Evolutionary conservation across 1,284 basidiomycete genomes (phyloP).

Genomic region (Apiotrichum gracile): DNA sequence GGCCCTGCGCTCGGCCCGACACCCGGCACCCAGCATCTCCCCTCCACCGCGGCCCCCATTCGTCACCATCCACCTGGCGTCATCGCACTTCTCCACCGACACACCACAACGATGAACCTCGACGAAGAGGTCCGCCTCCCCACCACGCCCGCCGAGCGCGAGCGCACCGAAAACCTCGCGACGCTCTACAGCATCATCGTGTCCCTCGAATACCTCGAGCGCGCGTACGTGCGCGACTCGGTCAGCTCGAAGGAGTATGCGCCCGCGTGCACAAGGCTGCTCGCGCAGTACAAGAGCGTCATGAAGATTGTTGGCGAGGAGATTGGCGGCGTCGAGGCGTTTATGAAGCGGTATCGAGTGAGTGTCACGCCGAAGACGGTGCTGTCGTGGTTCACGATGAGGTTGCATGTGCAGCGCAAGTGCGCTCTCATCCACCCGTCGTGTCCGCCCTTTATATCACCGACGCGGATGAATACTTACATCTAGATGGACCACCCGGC

Average conservation of each 20-base stretch:
- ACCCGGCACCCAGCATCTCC: not conserved
- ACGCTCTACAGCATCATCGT: conserved; percentile 90
- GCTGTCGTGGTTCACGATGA: no score
- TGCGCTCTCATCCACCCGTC: no score
- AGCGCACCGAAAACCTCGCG: conserved; percentile 79
- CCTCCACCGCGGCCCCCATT: not conserved
- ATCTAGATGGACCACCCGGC: conserved; percentile 88
- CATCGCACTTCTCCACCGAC: not conserved
- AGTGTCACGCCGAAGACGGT: no score
- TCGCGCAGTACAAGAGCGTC: conserved; percentile 96
- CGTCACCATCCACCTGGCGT: not conserved
- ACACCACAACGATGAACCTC: conserved; percentile 46
- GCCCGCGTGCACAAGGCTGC: conserved; percentile 82
- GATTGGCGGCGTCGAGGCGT: conserved; percentile 74
- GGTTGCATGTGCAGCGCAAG: no score
- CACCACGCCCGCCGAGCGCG: conserved; percentile 80
- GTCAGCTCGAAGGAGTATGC: conserved; percentile 92
- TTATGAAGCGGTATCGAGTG: conserved; percentile 85
- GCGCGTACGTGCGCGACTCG: conserved; percentile 89
- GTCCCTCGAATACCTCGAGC: conserved; percentile 86
- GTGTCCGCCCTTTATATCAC: no score
- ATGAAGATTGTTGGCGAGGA: conserved; percentile 84
- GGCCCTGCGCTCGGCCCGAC: no score
- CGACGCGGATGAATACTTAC: not conserved
- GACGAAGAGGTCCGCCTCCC: conserved; percentile 91